A percentile compares a stretch with the other conserved stretches of the same genome.
phyloP scores from a whole-genome alignment of 768 basidiomycete species.

The Xerocomellus dryophilus region DNA sequence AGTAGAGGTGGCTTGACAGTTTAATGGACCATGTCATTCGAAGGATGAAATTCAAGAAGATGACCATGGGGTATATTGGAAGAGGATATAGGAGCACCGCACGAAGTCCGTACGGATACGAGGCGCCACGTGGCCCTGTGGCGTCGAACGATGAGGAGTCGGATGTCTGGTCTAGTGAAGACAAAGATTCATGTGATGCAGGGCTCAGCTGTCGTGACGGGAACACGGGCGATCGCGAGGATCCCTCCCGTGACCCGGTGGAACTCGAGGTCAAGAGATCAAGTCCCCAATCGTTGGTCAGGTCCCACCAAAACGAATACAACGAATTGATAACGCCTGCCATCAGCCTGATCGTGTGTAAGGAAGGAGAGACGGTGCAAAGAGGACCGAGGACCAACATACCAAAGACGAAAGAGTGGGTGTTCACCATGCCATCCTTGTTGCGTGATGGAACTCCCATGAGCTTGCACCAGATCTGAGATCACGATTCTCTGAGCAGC shows the following conservation, averaged over 20 bases:
- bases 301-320: conserved; percentile 99
- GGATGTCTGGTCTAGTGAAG: not conserved
- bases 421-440: conserved; percentile 73
- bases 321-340: conserved; percentile 83
- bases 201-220: conserved; percentile 43
- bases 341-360: conserved; percentile 58
- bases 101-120: conserved; percentile 72
- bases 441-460: conserved; percentile 41
- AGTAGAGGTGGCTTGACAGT: conserved; percentile 81
- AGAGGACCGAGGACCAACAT: conserved; percentile 23
- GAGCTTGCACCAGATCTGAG: conserved; percentile 51
- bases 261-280: conserved; percentile 53
- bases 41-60: conserved; percentile 81
- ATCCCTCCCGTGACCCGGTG: conserved; percentile 28
- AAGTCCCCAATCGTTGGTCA: conserved; percentile 97
- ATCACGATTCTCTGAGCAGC: conserved; percentile 80
- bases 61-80: conserved; percentile 76
- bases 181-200: conserved; percentile 9
- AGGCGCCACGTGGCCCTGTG: conserved; percentile 11
- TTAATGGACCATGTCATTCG: conserved; percentile 95
- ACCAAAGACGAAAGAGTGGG: conserved; percentile 84
- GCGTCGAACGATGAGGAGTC: conserved; percentile 20
- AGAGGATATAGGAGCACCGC: conserved; percentile 74
- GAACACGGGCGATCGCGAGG: conserved; percentile 42
- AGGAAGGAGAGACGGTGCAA: not conserved